Conservation (phyloP, 257 asterid species). For the Primulina tabacum region DNA sequence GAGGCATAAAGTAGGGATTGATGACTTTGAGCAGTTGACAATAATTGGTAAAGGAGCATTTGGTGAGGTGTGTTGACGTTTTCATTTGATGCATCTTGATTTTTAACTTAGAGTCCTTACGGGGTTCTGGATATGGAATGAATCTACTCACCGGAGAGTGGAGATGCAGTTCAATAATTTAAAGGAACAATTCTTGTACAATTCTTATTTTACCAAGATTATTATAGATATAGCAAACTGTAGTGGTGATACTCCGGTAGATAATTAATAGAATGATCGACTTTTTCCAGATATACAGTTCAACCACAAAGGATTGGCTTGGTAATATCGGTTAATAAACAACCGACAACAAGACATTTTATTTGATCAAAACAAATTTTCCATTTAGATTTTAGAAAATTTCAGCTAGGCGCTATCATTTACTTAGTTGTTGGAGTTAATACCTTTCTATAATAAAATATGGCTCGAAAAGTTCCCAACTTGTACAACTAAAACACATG, state of each 20-base stretch:
- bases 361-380: background rate
- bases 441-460: background rate
- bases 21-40: constrained; percentile 89
- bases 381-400: background rate
- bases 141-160: background rate
- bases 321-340: background rate
- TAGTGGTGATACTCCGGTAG: background rate
- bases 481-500: too few relatives aligned
- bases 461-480: background rate
- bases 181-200: background rate
- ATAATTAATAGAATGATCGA: background rate
- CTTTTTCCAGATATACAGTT: background rate
- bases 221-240: background rate
- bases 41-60: constrained; percentile 94
- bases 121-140: background rate
- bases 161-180: background rate
- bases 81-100: background rate
- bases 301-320: background rate
- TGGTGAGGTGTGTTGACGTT: constrained; percentile 57
- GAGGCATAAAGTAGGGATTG: constrained; percentile 96
- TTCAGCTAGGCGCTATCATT: background rate
- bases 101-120: background rate
- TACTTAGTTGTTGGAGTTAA: background rate
- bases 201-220: background rate
- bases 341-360: background rate